These are phyloP conservation scores for Stylosanthes scabra DNA, from an alignment of 331 rosid species.

Conservation along the genomic window DNA sequence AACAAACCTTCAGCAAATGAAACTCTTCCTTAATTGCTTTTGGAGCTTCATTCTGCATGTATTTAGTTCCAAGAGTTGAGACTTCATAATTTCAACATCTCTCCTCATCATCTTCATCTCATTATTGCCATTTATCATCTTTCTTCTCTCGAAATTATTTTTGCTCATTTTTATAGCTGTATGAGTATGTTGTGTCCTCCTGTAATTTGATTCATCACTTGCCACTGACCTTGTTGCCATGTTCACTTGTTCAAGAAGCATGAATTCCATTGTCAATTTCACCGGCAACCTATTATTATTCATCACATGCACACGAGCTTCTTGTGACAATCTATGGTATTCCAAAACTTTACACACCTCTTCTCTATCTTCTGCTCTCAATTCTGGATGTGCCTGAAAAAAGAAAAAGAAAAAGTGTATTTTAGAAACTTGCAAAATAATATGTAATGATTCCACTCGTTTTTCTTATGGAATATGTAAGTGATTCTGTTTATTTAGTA, in stretches of 20 bases:
- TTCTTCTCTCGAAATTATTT: conserved; percentile 42
- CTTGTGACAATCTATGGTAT: conserved; percentile 75
- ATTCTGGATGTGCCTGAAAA: conserved; percentile 71
- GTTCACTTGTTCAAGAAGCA: conserved; percentile 68
- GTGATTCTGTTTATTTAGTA: too few species aligned
- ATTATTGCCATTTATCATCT: conserved; percentile 35
- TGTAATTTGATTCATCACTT: conserved; percentile 39
- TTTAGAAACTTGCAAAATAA: background rate
- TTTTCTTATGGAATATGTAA: too few species aligned
- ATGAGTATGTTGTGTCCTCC: conserved; percentile 47
- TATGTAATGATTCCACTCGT: background rate
- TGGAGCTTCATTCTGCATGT: conserved; percentile 67
- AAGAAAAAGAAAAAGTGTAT: background rate
- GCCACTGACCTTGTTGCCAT: conserved; percentile 54
- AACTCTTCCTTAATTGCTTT: conserved; percentile 52
- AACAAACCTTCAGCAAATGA: conserved; percentile 36
- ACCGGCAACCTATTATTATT: conserved; percentile 65
- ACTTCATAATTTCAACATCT: conserved; percentile 69
- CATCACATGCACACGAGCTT: conserved; percentile 69
- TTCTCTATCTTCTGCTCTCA: conserved; percentile 65
- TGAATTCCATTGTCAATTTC: conserved; percentile 49
- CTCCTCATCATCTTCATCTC: conserved; percentile 66
- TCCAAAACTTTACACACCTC: conserved; percentile 57
- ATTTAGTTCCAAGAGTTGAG: conserved; percentile 67
- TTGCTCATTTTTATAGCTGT: conserved; percentile 49